A percentile compares a stretch with the other conserved stretches of the same genome.
phyloP scores from a whole-genome alignment of 1,139 yeast species.

The Pichia inconspicua region DNA sequence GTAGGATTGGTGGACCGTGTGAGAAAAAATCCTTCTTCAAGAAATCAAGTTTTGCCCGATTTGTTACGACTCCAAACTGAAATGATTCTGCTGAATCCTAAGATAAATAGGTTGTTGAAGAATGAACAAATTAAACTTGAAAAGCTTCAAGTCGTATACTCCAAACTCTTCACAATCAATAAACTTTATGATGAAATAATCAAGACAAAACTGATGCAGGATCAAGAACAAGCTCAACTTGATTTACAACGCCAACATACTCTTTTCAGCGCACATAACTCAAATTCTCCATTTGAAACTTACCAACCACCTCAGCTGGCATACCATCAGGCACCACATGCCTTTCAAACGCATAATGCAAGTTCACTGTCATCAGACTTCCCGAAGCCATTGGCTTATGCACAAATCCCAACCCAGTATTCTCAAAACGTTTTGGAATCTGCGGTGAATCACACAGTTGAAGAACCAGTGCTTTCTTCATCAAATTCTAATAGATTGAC shows the following conservation, averaged over 20 bases:
- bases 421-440: neutral
- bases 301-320: constrained; percentile 8
- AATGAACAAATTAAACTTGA: constrained; percentile 64
- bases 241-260: neutral
- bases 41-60: constrained; percentile 45
- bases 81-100: constrained; percentile 65
- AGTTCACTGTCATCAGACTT: neutral
- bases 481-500: neutral
- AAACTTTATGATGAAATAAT: constrained; percentile 71
- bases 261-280: neutral
- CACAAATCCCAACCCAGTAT: neutral
- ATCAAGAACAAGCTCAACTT: constrained; percentile 10
- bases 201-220: constrained; percentile 51
- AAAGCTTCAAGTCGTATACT: constrained; percentile 65
- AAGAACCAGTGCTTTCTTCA: neutral
- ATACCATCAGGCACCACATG: constrained; percentile 4
- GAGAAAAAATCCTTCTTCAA: constrained; percentile 42
- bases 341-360: constrained; percentile 4
- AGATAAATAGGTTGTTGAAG: constrained; percentile 58
- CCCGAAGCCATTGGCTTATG: neutral
- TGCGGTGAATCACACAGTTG: neutral
- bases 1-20: constrained; percentile 55
- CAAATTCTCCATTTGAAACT: neutral
- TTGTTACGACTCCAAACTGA: constrained; percentile 58
- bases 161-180: constrained; percentile 72